Percentiles rank a stretch among this genome's conserved stretches.
These are phyloP conservation scores for Erythrophleum ivorense DNA, from an alignment of 331 rosid genomes.

Conservation along the genomic window DNA sequence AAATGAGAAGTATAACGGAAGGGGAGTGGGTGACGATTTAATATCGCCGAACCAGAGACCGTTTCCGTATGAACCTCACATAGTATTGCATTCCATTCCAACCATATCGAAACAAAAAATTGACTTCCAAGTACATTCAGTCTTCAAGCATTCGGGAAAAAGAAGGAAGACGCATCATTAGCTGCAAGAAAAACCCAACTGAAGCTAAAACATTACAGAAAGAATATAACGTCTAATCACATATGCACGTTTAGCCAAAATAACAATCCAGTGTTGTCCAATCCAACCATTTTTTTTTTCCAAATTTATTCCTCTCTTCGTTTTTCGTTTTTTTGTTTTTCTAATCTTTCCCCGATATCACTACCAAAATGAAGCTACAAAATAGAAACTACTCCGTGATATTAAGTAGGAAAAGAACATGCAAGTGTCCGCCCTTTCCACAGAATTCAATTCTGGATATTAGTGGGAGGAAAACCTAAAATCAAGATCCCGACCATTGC, in stretches of 20 bases:
- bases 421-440: background rate
- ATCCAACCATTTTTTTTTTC: background rate
- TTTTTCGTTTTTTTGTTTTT: too few relatives aligned
- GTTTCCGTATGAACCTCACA: too few relatives aligned
- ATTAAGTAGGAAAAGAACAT: background rate
- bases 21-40: too few relatives aligned
- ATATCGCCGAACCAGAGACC: too few relatives aligned
- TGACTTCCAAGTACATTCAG: too few relatives aligned
- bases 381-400: background rate
- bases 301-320: too few relatives aligned
- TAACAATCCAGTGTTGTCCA: background rate
- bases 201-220: background rate
- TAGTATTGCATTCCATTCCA: too few relatives aligned
- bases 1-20: too few relatives aligned
- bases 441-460: background rate
- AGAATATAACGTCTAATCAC: background rate
- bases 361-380: background rate
- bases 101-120: too few relatives aligned
- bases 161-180: background rate
- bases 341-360: background rate
- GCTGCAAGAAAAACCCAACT: background rate
- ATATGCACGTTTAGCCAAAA: background rate
- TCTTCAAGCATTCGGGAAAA: too few relatives aligned
- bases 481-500: slow-evolving; percentile 13
- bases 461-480: slow-evolving; percentile 10